phyloP scores from a whole-genome alignment of 257 asterid genomes.

The Nicotiana noctiflora region DNA sequence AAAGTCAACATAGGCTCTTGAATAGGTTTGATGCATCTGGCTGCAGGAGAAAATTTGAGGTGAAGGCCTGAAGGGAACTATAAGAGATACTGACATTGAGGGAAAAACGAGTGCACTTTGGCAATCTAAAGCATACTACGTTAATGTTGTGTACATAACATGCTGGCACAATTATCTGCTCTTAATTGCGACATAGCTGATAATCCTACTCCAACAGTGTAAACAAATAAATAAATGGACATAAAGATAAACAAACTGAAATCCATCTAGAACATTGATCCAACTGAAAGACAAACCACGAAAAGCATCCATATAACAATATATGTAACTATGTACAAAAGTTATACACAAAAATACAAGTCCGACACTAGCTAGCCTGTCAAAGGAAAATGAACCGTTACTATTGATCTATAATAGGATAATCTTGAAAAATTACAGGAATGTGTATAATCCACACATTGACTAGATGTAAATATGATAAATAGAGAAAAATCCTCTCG shows the following conservation, averaged over 20 bases:
- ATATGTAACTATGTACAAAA: neutral
- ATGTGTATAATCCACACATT: neutral
- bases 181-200: neutral
- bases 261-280: neutral
- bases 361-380: neutral
- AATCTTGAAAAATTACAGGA: neutral
- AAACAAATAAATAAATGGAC: neutral
- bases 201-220: neutral
- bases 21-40: conserved; percentile 52
- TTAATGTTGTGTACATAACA: neutral
- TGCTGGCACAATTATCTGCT: neutral
- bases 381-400: neutral
- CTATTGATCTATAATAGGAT: neutral
- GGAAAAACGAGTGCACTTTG: neutral
- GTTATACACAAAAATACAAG: neutral
- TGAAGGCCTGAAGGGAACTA: neutral
- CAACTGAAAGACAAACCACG: neutral
- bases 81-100: neutral
- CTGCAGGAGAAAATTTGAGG: conserved; percentile 43
- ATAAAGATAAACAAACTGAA: neutral
- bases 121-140: neutral
- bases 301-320: neutral
- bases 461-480: neutral
- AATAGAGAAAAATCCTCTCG: neutral
- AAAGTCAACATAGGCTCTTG: conserved; percentile 81